Evolutionary conservation across 148 eudicot genomes (phyloP).

Genomic region (Persicaria tinctoria): DNA sequence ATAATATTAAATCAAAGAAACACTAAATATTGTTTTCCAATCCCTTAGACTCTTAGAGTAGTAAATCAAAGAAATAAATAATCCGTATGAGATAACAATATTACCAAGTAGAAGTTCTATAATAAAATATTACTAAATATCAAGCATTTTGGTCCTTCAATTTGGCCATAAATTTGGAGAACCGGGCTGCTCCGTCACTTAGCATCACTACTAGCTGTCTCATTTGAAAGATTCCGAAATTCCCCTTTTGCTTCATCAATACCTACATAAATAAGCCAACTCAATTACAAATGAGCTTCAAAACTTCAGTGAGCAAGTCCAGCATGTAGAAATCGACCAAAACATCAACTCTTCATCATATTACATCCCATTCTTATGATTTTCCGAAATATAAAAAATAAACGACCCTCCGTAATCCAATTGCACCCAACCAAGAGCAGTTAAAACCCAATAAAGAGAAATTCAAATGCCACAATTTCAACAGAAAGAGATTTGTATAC

Average conservation of each 20-base stretch:
- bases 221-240: constrained; percentile 72
- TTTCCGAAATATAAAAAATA: not conserved
- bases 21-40: no score
- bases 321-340: not conserved
- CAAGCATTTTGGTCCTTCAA: no score
- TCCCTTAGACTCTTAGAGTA: no score
- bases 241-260: constrained; percentile 40
- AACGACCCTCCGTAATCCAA: not conserved
- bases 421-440: not conserved
- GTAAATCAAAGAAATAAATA: no score
- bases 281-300: not conserved
- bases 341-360: not conserved
- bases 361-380: not conserved
- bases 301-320: not conserved
- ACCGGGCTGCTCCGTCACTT: no score
- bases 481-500: no score
- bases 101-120: no score
- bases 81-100: no score
- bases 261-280: constrained; percentile 17
- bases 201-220: constrained; percentile 32
- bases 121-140: no score
- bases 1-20: no score
- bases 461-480: not conserved
- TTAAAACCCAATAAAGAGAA: not conserved
- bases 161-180: no score